Evolutionary conservation across 1,284 basidiomycete species (phyloP), one percentile per base, ranked within the genome.

Genomic region (Marasmius tenuissimus): DNA sequence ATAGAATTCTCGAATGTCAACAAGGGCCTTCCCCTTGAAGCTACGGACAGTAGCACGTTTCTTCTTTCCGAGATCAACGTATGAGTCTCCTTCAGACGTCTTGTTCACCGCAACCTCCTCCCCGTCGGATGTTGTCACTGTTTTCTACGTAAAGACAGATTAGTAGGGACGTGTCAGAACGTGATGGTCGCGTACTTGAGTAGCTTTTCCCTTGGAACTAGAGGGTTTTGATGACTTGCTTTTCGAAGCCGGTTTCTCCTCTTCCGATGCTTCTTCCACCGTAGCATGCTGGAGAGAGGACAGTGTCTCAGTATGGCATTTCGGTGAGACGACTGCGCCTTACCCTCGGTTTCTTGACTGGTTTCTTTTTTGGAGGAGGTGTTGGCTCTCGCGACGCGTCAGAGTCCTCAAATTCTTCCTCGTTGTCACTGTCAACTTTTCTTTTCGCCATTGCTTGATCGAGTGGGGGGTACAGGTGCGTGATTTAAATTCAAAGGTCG

Each of bases 1-100:
- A 68, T 90, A 95, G 68, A 81, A 93, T 73, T 95, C 93, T 58
- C 93, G 85, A 59, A 96, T 89, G 70, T 95, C 91, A 16, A 95
- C 70, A 54, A 87, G 77, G 1, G 80, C 68, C 57, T 61, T 72
- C 68, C 87, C 88, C 74, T 94, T 93, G 82, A 91, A 95, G 40
- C 73, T 73, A 37, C 86, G 78, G 1, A 93, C 87, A 0, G 89
- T 85, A 1, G 83, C 87, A 16, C 91, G 86, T 70, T 83, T 86
- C 70, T 86, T 89, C 73, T 86, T 89, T 4, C 89, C 89, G 37
- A 92, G 68, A 34, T 89, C 85, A 45, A 92, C 70, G 61, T 83
- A 92, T 64, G 81, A 81, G 7, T 89, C 85, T 1, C 88, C 88
- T 7, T 87, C 81, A 0, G 74, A 55, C 52, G 73, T 78, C 49